Base-by-base conservation (phyloP, 129 eudicot genomes). In the Ambrosia trifida region DNA sequence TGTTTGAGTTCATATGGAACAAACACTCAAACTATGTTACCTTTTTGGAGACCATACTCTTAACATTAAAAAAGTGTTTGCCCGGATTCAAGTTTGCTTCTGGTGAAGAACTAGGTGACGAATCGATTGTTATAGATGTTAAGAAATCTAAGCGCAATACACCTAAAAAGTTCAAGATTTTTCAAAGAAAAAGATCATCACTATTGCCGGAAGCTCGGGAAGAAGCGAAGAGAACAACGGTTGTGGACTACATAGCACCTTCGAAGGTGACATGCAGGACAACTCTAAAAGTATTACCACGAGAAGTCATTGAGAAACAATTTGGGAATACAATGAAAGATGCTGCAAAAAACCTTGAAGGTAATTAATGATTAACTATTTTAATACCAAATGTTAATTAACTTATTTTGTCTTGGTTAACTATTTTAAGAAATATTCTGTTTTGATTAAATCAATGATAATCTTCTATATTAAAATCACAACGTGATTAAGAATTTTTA, bases 61-160 rank as follows among this genome's bases (percentile, higher is more conserved):
- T 20, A 20, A 47, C 58, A 3, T 32, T 73, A 35, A 63, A 63
- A 31, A 51, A 13, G 32, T 50, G 52, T 49, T 73, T 24, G 28
- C 28, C 28, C 28, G 1, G 28, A 24, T 24, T 24, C 28, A 24
- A 24, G 28, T 24, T 24, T 43, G 58, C 76, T 32, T 59, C 69
- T 28, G 76, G 76, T 60, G 32, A 16, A 59, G 50, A 69, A 52
- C 47, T 69, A 28, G 64, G 50, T 52, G 74, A 69, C 10, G 35
- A 72, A 17, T 70, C 40, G 38, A 5, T 3, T 3, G 54, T 49
- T 24, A 24, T 24, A 24, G 28, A 24, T 24, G 28, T 24, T 2
- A 1, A 24, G 28, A 24, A 24, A 24, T 24, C 28, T 24, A 24
- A 0, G 28, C 12, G 2, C 6, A 3, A 35, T 35, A 5, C 0